phyloP scores from a whole-genome alignment of 140 eudicot genomes.

The Oenanthe javanica region DNA sequence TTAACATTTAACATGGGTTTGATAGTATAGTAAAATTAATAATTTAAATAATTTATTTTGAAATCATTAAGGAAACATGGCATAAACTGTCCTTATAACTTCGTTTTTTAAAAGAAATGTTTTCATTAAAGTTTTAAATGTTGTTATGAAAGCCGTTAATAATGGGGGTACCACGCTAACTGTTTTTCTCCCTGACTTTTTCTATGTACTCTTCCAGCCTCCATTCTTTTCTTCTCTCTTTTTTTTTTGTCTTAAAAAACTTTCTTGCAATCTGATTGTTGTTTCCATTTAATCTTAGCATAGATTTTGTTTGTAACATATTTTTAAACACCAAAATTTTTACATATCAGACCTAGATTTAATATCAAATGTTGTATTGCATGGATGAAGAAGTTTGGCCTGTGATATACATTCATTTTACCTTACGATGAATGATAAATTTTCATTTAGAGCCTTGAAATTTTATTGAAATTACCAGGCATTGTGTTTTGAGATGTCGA shows the following conservation, averaged over 20 bases:
- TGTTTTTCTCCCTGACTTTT: not conserved
- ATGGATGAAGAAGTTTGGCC: not conserved
- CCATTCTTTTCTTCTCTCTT: not conserved
- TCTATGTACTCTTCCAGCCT: not conserved
- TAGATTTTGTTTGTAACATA: not conserved
- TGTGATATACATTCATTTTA: not conserved
- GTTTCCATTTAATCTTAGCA: not conserved
- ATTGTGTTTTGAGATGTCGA: constrained; percentile 6
- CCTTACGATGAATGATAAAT: not conserved
- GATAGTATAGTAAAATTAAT: no score
- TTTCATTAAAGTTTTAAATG: no score
- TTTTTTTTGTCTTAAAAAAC: no score
- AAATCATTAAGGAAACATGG: no score
- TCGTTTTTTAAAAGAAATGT: not conserved
- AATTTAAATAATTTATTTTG: no score
- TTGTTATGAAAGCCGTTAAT: not conserved
- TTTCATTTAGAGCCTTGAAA: not conserved
- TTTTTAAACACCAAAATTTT: not conserved
- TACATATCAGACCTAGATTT: not conserved
- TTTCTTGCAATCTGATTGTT: not conserved
- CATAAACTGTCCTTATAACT: no score
- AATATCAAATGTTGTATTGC: not conserved
- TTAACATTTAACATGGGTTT: no score
- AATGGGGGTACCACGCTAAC: not conserved
- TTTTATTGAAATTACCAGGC: not conserved